These are phyloP conservation scores for Aschersonia sp. DNA, from an alignment of 2,329 filamentous ascomycete species.

Conservation along the genomic window DNA sequence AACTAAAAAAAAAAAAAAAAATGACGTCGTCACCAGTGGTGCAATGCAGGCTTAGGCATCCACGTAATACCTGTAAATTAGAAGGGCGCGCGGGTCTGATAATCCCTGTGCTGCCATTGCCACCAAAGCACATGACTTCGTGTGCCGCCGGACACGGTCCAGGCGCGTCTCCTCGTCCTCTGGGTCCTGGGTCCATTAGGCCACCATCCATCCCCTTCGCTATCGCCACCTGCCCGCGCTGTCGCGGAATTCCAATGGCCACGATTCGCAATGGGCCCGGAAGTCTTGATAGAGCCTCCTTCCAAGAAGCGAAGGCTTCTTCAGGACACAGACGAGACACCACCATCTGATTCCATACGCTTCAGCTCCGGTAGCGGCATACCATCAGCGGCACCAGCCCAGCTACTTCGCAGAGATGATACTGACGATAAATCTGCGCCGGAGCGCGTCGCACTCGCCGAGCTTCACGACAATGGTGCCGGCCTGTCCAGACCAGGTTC, in stretches of 20 bases:
- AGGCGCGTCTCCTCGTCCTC: constrained; percentile 22
- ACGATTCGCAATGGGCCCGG: constrained; percentile 20
- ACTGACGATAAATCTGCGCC: constrained; percentile 8
- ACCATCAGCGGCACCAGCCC: constrained; percentile 9
- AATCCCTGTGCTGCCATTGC: neutral
- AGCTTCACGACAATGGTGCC: constrained; percentile 5
- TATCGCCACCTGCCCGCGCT: neutral
- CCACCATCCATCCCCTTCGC: neutral
- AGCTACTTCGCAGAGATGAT: constrained; percentile 12
- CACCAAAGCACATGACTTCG: constrained; percentile 18
- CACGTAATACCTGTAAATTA: no score
- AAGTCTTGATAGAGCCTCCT: constrained; percentile 26
- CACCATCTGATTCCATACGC: constrained; percentile 11
- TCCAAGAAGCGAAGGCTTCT: constrained; percentile 28
- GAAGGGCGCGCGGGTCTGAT: no score
- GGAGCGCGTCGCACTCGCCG: constrained; percentile 5
- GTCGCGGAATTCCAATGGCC: neutral
- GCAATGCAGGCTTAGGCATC: no score
- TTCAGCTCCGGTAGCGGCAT: constrained; percentile 8
- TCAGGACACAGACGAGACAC: constrained; percentile 15
- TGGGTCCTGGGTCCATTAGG: neutral
- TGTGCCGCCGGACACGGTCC: constrained; percentile 20
- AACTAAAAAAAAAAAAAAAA: no score
- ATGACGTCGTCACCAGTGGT: no score
- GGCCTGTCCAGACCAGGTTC: constrained; percentile 3